Conservation (phyloP, 106 monocot species). For the Hemerocallis citrina region DNA sequence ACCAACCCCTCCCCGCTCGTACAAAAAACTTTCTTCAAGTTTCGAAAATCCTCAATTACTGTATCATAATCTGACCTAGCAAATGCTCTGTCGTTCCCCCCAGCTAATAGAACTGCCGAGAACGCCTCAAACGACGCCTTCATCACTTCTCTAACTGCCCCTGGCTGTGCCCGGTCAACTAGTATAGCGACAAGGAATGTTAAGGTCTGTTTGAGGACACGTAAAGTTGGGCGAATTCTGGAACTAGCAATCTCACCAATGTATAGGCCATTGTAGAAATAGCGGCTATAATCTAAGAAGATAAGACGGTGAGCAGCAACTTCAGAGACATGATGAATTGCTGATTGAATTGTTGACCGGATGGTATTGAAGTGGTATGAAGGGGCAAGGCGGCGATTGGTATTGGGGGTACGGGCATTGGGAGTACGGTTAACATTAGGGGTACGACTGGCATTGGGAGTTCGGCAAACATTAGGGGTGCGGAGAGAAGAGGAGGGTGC, state of each 20-base stretch:
- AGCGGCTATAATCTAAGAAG: conserved; percentile 44
- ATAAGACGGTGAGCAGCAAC: conserved; percentile 64
- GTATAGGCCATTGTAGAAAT: conserved; percentile 52
- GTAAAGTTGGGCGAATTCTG: conserved; percentile 30
- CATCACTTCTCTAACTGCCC: conserved; percentile 56
- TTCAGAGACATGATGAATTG: conserved; percentile 41
- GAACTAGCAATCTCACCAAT: conserved; percentile 23
- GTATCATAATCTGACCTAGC: conserved; percentile 22
- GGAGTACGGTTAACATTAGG: too few species aligned
- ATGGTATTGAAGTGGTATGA: conserved; percentile 33
- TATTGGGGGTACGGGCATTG: conserved; percentile 5
- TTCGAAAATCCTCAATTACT: conserved; percentile 42
- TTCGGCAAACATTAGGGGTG: background rate
- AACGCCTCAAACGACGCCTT: conserved; percentile 54
- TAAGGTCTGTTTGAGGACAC: conserved; percentile 47
- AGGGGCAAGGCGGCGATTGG: conserved; percentile 22
- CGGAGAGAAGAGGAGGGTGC: conserved; percentile 16
- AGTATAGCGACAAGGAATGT: conserved; percentile 29
- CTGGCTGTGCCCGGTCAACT: conserved; percentile 35
- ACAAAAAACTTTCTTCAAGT: conserved; percentile 40
- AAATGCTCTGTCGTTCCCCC: conserved; percentile 42
- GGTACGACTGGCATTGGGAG: conserved; percentile 11
- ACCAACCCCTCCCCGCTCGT: conserved; percentile 50
- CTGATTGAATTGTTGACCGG: conserved; percentile 35
- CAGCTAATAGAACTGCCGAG: conserved; percentile 49